Evolutionary conservation across 768 basidiomycete genomes (phyloP).

Genomic region (Lactarius quietus): DNA sequence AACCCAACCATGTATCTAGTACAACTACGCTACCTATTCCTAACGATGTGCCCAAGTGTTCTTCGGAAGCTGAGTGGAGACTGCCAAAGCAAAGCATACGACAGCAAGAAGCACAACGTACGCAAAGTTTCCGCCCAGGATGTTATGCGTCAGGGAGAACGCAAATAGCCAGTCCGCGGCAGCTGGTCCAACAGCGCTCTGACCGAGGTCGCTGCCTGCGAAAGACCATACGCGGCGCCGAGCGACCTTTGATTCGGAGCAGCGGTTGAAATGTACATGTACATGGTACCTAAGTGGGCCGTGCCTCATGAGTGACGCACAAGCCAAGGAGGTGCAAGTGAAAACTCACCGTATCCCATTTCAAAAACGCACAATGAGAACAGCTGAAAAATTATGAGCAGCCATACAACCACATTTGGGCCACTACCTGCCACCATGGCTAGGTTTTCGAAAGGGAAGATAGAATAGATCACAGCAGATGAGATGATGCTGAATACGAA

Average conservation of each 20-base stretch:
- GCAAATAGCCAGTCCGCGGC: background rate
- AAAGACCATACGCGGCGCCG: background rate
- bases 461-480: constrained; percentile 26
- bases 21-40: background rate
- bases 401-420: background rate
- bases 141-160: background rate
- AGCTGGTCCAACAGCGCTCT: background rate
- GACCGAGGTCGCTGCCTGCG: background rate
- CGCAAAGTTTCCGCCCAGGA: background rate
- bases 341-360: background rate
- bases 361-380: background rate
- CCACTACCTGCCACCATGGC: background rate
- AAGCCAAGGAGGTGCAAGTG: background rate
- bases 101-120: background rate
- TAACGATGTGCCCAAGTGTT: background rate
- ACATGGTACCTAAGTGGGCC: background rate
- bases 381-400: background rate
- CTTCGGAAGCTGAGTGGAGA: background rate
- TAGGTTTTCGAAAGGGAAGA: constrained; percentile 31
- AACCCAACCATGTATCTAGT: background rate
- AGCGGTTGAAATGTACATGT: background rate
- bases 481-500: constrained; percentile 29
- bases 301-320: background rate
- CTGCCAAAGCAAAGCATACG: background rate
- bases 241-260: background rate